phyloP scores from a whole-genome alignment of 331 rosid species.

The Quercus phellos region DNA sequence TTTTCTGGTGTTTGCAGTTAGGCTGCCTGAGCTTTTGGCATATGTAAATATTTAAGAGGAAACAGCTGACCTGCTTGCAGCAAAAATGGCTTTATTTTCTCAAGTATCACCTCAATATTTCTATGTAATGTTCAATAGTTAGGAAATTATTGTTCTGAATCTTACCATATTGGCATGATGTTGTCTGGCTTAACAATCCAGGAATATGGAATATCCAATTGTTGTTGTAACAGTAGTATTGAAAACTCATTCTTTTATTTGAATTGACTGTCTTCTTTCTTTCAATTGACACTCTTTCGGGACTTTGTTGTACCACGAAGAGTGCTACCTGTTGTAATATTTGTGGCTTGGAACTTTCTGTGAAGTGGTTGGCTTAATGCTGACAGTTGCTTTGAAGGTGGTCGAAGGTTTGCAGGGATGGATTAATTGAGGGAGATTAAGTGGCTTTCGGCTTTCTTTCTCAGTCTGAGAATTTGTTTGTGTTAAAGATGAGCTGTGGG shows the following conservation, averaged over 20 bases:
- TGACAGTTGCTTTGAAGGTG: no score
- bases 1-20: slow-evolving; percentile 67
- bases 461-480: no score
- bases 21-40: slow-evolving; percentile 83
- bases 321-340: background rate
- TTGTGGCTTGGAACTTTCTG: no score
- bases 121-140: slow-evolving; percentile 6
- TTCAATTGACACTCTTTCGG: background rate
- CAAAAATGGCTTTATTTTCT: slow-evolving; percentile 65
- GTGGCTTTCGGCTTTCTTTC: no score
- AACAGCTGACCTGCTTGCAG: slow-evolving; percentile 61
- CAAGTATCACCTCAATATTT: slow-evolving; percentile 39
- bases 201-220: slow-evolving; percentile 14
- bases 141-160: background rate
- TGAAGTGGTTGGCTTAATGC: no score
- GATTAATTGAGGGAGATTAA: no score
- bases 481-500: no score
- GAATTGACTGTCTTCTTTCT: background rate
- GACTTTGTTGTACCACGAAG: slow-evolving; percentile 5
- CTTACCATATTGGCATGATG: slow-evolving; percentile 7
- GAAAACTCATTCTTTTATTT: slow-evolving; percentile 47
- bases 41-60: slow-evolving; percentile 91
- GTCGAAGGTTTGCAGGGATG: no score
- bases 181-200: slow-evolving; percentile 21
- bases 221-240: slow-evolving; percentile 60